These are phyloP conservation scores for Mikania micrantha DNA, from an alignment of 129 eudicot genomes.

Conservation along the genomic window DNA sequence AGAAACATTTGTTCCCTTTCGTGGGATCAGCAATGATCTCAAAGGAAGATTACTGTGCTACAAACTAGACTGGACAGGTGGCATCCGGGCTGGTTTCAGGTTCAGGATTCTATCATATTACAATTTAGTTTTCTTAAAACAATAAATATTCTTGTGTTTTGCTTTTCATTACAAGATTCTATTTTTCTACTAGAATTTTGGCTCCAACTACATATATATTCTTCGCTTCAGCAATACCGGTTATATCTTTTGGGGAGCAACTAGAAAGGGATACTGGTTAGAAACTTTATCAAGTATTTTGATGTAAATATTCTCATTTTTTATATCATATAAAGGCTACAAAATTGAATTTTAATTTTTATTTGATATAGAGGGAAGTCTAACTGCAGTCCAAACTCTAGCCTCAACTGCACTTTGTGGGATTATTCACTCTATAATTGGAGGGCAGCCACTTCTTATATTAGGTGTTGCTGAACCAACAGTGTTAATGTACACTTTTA, in stretches of 20 bases:
- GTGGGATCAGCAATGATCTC: constrained; percentile 92
- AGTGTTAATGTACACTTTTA: constrained; percentile 93
- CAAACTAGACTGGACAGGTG: constrained; percentile 95
- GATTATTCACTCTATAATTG: constrained; percentile 81
- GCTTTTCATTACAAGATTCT: background rate
- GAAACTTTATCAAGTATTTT: constrained; percentile 9
- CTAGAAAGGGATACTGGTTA: constrained; percentile 88
- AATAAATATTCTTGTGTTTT: constrained; percentile 4
- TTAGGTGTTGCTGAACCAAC: constrained; percentile 99
- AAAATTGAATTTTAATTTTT: background rate
- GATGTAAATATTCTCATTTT: background rate
- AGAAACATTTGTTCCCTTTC: constrained; percentile 93
- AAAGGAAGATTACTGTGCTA: constrained; percentile 88
- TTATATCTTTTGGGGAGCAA: constrained; percentile 97
- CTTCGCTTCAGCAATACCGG: constrained; percentile 99
- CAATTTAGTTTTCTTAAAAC: background rate
- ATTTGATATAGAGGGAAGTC: constrained; percentile 60
- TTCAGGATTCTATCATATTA: constrained; percentile 19
- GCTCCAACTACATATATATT: constrained; percentile 99
- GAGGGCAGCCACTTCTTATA: constrained; percentile 94
- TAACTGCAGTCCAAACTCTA: constrained; percentile 98
- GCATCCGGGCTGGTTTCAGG: constrained; percentile 93
- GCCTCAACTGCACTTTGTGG: constrained; percentile 96
- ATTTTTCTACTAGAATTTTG: constrained; percentile 56
- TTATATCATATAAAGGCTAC: background rate